Conservation (phyloP, 2,329 filamentous ascomycete genomes). For the Oidium heveae region DNA sequence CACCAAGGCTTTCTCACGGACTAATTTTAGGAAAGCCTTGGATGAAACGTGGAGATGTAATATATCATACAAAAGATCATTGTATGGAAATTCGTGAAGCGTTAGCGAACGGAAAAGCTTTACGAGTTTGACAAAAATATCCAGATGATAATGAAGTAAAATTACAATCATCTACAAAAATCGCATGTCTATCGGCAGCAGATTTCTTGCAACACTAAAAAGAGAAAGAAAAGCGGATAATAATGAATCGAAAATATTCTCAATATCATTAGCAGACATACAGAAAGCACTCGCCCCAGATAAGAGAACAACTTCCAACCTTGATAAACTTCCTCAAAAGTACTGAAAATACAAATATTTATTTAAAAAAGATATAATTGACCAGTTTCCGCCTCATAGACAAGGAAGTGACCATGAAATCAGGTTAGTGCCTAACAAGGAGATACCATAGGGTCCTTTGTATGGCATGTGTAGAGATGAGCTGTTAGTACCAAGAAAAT, state of each 20-base stretch:
- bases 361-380: not conserved
- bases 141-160: not conserved
- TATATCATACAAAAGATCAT: no score
- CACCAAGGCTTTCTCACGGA: no score
- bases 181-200: not conserved
- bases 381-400: not conserved
- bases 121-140: not conserved
- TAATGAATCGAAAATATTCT: not conserved
- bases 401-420: not conserved
- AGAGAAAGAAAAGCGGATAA: not conserved
- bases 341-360: no score
- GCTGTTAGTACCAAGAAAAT: not conserved
- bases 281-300: no score
- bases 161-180: not conserved
- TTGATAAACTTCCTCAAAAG: no score
- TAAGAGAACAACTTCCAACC: no score
- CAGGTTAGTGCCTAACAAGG: not conserved
- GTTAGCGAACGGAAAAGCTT: not conserved
- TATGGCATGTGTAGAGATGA: not conserved
- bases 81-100: no score
- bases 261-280: no score
- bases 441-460: not conserved
- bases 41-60: no score
- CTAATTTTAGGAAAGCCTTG: no score
- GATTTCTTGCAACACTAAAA: not conserved